A percentile compares a stretch with the other conserved stretches of the same genome.
phyloP scores from a whole-genome alignment of 176 grass and related monocot species.

The Raddia distichophylla region DNA sequence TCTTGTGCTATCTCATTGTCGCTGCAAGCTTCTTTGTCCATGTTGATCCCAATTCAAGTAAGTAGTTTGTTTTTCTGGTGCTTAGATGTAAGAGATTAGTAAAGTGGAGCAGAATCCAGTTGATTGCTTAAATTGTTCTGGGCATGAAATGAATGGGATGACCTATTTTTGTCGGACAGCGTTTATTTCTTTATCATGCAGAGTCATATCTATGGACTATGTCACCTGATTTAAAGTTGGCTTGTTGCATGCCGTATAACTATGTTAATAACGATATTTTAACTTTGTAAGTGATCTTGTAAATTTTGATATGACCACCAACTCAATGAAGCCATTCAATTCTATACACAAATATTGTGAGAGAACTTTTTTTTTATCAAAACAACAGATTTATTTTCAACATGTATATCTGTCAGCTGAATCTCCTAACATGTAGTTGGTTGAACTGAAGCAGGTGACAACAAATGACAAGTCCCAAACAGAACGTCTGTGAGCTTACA shows the following conservation, averaged over 20 bases:
- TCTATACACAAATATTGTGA: background rate
- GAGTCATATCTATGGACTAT: background rate
- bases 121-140: slow-evolving; percentile 21
- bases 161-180: background rate
- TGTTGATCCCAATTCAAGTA: slow-evolving; percentile 71
- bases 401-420: background rate
- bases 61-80: slow-evolving; percentile 39
- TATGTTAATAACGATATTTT: background rate
- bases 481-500: slow-evolving; percentile 21
- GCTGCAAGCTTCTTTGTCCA: slow-evolving; percentile 92
- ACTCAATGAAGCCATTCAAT: background rate
- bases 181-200: slow-evolving; percentile 13
- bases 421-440: slow-evolving; percentile 22
- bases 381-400: slow-evolving; percentile 16
- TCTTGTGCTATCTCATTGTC: slow-evolving; percentile 86
- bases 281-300: background rate
- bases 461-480: slow-evolving; percentile 31
- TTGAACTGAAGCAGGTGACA: slow-evolving; percentile 50
- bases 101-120: slow-evolving; percentile 7
- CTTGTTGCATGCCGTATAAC: background rate
- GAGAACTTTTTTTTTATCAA: background rate
- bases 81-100: slow-evolving; percentile 1
- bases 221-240: background rate
- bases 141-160: background rate
- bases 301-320: background rate